Base-by-base conservation (phyloP, 768 basidiomycete species). In the Termitomyces sp. region DNA sequence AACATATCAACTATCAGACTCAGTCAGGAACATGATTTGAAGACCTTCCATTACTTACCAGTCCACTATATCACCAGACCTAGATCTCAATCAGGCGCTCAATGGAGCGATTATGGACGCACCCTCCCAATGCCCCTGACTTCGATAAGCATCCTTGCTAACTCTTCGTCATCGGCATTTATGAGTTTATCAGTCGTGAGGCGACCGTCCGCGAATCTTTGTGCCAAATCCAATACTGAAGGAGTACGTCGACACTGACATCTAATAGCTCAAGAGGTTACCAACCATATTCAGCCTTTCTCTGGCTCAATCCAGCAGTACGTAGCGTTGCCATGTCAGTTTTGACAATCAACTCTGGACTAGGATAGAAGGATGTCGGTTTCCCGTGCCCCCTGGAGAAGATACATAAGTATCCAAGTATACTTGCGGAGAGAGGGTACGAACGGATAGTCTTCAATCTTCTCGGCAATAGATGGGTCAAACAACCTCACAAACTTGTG, bases 221-320 rank as follows among this genome's bases (percentile, higher is more conserved):
- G 66, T 2, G 94, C 91, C 11, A 96, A 75, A 63, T 91, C 91
- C 31, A 81, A 75, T 32, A 96, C 92, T 93, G 31, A 38, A 12
- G 31, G 41, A 20, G 35, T 20, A 31, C 43, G 11, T 36, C 16
- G 36, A 40, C 7, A 39, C 13, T 7, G 25, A 49, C 13, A 2
- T 22, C 29, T 16, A 5, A 38, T n/a, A 29, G 13, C 22, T 9
- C 38, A 9, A 51, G 20, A n/a, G 47, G 47, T 32, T 5, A 66
- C 81, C 62, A 52, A 90, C 91, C 81, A 68, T 97, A 97, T 73
- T 95, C 91, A 3, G 89, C 91, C 68, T 97, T 97, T n/a, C 93
- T 76, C 15, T 71, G 79, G 57, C 88, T 91, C 53, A 96, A 69
- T 0, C 94, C 94, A 7, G 89, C 93, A 6, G 80, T 77, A 48